These are phyloP conservation scores for Trichoderma cornu-damae DNA, from an alignment of 2,329 filamentous ascomycete genomes.

Conservation along the genomic window DNA sequence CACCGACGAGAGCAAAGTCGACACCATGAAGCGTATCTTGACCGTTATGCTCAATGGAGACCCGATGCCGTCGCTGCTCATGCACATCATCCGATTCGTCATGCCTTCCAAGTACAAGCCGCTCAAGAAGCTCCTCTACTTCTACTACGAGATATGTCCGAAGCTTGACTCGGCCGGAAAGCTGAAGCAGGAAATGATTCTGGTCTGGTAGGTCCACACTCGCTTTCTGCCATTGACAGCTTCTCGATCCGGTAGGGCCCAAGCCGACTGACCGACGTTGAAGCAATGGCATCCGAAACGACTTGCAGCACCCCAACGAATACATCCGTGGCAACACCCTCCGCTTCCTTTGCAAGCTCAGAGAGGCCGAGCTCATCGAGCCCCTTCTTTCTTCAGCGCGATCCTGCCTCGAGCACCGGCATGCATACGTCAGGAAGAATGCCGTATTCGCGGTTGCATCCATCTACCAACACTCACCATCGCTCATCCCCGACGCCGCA, in stretches of 20 bases:
- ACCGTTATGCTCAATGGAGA: conserved; percentile 98
- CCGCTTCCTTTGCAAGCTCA: conserved; percentile 92
- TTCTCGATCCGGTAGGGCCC: too few relatives aligned
- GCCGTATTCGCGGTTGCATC: conserved; percentile 92
- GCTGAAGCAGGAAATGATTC: conserved; percentile 98
- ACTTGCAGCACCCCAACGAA: conserved; percentile 95
- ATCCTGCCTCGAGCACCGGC: conserved; percentile 88
- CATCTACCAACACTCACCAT: conserved; percentile 85
- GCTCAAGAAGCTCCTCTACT: conserved; percentile 96
- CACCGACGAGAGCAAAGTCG: conserved; percentile 84
- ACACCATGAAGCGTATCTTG: conserved; percentile 93
- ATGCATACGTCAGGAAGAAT: conserved; percentile 97
- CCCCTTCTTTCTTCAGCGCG: conserved; percentile 89
- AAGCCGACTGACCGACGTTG: conserved; percentile 6
- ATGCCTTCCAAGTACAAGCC: conserved; percentile 98
- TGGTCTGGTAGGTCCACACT: conserved; percentile 68
- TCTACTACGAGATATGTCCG: conserved; percentile 98
- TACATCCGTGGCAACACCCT: conserved; percentile 98
- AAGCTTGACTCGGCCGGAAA: conserved; percentile 91
- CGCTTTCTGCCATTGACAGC: neutral
- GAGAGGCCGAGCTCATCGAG: conserved; percentile 93
- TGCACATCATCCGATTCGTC: conserved; percentile 99
- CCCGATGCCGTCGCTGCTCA: conserved; percentile 87
- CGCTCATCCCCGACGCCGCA: conserved; percentile 89
- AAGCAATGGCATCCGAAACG: conserved; percentile 96